Percentiles rank a stretch among this genome's conserved stretches.
phyloP scores from a whole-genome alignment of 768 basidiomycete species.

The Pleurotus djamor region DNA sequence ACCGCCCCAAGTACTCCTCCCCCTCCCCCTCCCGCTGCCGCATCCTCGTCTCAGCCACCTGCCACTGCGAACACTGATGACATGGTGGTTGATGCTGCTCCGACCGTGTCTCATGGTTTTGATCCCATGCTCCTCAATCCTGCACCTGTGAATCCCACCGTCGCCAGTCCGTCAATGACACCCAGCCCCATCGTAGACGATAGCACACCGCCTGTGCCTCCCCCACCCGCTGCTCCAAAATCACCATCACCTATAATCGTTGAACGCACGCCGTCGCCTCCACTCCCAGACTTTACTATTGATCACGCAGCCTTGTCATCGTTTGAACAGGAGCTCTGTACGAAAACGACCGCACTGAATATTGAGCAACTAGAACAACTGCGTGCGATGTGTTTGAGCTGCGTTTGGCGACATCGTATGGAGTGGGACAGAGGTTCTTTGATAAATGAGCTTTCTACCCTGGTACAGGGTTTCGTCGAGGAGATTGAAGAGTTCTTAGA shows the following conservation, averaged over 20 bases:
- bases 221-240: neutral
- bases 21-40: neutral
- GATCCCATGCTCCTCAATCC: conserved; percentile 16
- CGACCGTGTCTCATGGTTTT: conserved; percentile 9
- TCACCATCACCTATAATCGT: conserved; percentile 42
- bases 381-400: conserved; percentile 76
- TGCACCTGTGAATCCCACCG: conserved; percentile 15
- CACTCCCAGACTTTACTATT: conserved; percentile 76
- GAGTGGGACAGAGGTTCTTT: conserved; percentile 83
- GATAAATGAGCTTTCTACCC: conserved; percentile 52
- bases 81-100: conserved; percentile 8
- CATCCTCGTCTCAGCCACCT: neutral
- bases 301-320: conserved; percentile 44
- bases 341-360: conserved; percentile 57
- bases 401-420: conserved; percentile 77
- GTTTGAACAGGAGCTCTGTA: conserved; percentile 48
- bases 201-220: conserved; percentile 7
- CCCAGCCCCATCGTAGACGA: conserved; percentile 10
- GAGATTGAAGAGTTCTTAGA: conserved; percentile 43
- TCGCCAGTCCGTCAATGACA: neutral
- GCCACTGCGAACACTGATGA: conserved; percentile 3
- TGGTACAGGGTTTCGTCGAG: conserved; percentile 63
- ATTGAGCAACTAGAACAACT: conserved; percentile 95
- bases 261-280: conserved; percentile 64
- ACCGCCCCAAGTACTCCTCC: conserved; percentile 7